Evolutionary conservation across 73 alveolate genomes (phyloP).

Genomic region (Paramecium sonneborni): DNA sequence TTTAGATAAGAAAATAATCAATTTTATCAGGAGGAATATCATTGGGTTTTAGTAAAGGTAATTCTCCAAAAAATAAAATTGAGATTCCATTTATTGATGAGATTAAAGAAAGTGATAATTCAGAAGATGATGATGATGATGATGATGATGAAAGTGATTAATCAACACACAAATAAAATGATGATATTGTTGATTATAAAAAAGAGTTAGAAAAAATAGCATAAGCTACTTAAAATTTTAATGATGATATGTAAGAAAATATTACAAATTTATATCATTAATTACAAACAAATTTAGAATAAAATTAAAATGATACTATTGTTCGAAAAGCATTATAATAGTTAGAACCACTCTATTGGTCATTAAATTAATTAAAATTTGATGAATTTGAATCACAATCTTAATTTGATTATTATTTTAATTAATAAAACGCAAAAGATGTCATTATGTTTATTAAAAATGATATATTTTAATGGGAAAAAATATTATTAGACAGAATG

Average conservation of each 20-base stretch:
- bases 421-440: not conserved
- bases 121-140: not conserved
- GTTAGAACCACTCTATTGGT: not conserved
- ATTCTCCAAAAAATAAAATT: not conserved
- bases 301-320: not conserved
- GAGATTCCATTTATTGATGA: not conserved
- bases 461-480: not conserved
- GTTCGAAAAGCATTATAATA: not conserved
- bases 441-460: not conserved
- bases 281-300: not conserved
- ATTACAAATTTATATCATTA: not conserved
- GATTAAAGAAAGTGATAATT: not conserved
- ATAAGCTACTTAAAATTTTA: not conserved
- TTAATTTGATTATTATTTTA: not conserved
- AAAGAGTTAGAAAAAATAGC: not conserved
- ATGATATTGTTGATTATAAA: not conserved
- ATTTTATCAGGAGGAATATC: not conserved
- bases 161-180: not conserved
- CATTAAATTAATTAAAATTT: not conserved
- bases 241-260: not conserved
- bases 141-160: not conserved
- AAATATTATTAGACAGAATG: not conserved
- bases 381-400: not conserved
- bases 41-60: not conserved
- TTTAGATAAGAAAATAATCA: not conserved